Conservation (phyloP, 108 stramenopile species). For the Cyclotella baltica region DNA sequence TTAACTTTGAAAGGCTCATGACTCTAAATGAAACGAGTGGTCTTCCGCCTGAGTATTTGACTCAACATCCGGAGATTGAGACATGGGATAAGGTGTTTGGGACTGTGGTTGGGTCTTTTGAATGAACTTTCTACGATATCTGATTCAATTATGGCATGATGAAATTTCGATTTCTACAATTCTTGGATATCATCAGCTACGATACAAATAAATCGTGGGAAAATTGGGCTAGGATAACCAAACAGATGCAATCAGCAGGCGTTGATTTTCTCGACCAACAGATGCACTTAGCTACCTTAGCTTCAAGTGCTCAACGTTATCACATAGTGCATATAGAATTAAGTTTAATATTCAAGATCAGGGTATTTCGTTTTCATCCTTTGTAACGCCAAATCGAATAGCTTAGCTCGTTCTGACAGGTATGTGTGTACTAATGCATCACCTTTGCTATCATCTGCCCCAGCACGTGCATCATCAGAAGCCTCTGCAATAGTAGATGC, state of each 20-base stretch:
- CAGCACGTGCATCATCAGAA: constrained; percentile 55
- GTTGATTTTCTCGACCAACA: no score
- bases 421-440: constrained; percentile 55
- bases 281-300: no score
- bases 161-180: neutral
- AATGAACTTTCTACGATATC: constrained; percentile 9
- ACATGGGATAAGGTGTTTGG: constrained; percentile 75
- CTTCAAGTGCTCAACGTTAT: neutral
- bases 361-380: constrained; percentile 55
- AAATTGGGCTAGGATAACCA: neutral
- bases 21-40: constrained; percentile 66
- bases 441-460: constrained; percentile 40
- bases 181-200: no score
- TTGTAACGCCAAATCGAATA: constrained; percentile 54
- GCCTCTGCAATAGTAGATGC: constrained; percentile 68
- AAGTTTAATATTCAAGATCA: constrained; percentile 52
- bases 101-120: constrained; percentile 53
- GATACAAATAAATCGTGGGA: no score
- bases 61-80: constrained; percentile 54
- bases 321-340: constrained; percentile 5
- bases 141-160: no score
- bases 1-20: constrained; percentile 65
- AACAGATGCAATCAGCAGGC: neutral
- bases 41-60: constrained; percentile 56
- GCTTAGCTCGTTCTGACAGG: constrained; percentile 52